A percentile compares a stretch with the other conserved stretches of the same genome.
phyloP scores from a whole-genome alignment of 1,284 basidiomycete species.

The Leccinum fuscescens region DNA sequence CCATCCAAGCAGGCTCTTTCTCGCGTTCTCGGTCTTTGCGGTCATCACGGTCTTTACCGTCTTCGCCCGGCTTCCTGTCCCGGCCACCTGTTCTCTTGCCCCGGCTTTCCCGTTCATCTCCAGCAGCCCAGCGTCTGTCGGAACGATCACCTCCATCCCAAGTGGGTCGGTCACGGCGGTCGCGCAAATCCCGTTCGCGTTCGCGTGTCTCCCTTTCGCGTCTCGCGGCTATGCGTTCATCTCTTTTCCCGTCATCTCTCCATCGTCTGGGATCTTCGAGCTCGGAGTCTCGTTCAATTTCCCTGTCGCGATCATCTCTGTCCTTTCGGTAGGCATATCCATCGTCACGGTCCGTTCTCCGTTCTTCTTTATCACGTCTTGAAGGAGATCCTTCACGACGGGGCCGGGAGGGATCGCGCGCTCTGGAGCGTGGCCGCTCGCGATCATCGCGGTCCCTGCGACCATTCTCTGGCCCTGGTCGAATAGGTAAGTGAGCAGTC shows the following conservation, averaged over 20 bases:
- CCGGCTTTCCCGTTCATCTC: conserved; percentile 64
- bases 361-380: conserved; percentile 45
- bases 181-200: conserved; percentile 19
- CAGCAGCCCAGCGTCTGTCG: conserved; percentile 54
- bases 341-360: conserved; percentile 36
- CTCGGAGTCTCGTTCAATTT: conserved; percentile 45
- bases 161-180: conserved; percentile 49
- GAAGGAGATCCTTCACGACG: conserved; percentile 55
- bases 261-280: conserved; percentile 64
- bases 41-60: conserved; percentile 54
- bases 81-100: conserved; percentile 56
- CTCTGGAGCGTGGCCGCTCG: conserved; percentile 57
- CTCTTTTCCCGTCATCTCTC: conserved; percentile 77
- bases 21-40: conserved; percentile 62
- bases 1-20: conserved; percentile 91
- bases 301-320: conserved; percentile 37
- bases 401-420: conserved; percentile 57
- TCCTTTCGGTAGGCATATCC: conserved; percentile 28
- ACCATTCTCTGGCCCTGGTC: conserved; percentile 46
- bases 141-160: conserved; percentile 39
- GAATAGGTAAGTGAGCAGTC: conserved; percentile 11
- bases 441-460: conserved; percentile 60
- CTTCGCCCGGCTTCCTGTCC: conserved; percentile 57
- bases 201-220: conserved; percentile 42
- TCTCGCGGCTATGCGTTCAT: conserved; percentile 64